Evolutionary conservation across 2,329 filamentous ascomycete genomes (phyloP), one percentile per base, ranked within the genome.

Genomic region (Beauveria scarabaeidicola): DNA sequence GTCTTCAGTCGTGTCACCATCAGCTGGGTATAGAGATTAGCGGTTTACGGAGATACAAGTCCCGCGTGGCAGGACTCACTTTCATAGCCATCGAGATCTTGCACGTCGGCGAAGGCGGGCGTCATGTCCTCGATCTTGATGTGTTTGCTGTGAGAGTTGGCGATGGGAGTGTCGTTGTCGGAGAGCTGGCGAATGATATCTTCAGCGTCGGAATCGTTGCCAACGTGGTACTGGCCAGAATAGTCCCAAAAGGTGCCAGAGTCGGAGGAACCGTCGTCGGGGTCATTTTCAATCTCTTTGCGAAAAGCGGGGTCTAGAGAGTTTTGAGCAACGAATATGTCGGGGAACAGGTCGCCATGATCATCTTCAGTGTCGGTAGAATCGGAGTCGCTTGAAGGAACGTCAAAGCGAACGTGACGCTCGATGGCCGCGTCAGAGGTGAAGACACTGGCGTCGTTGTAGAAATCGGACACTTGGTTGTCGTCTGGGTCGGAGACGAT

Each of bases 281-380:
- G 75, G 63, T 90, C 85, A 63, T 82, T 80, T 69, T 91, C 88
- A 64, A 92, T 87, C 73, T 90, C 85, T 46, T 83, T 82, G 63
- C 88, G 87, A 67, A 93, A 85, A 55, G 81, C 80, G 6, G 88
- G 86, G 66, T 91, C 88, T 5, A 93, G 78, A 17, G 83, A 80
- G 68, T 84, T 87, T 72, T 91, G 88, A 53, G 88, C 84, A 60
- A 92, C 78, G 70, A 93, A 93, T 61, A 93, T 85, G 69, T 91
- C 85, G 1, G 89, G 87, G 63, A 90, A 90, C 63, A 91, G 82
- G 63, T 84, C 82, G 61, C 83, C 81, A 50, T 80, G 74, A 61
- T 85, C 81, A 61, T 85, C 81, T 43, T 86, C 83, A 4, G 79
- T 82, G 54, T 86, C 85, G 57, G 84, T 85, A 3, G 81, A 83